Evolutionary conservation across 148 eudicot species (phyloP), one percentile per base, ranked within the genome.

Genomic region (Vaccinium macrocarpon): DNA sequence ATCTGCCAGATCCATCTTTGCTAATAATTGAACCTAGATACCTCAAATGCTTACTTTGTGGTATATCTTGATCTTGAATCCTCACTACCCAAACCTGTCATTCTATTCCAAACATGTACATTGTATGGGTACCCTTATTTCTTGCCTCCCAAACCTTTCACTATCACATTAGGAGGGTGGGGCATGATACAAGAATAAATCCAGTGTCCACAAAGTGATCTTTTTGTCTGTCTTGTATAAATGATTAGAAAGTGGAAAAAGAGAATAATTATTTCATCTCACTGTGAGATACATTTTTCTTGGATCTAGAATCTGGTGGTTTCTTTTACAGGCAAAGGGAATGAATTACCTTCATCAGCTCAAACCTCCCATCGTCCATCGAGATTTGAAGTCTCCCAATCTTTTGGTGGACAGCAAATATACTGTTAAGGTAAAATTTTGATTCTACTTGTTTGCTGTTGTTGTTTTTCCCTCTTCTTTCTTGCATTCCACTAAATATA

Each of bases 351-450:
- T 89, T 59, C 91, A 87, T 82, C 83, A 84, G 57, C 66, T 68
- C 73, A 79, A 80, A 70, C 90, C 91, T n/a, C 85, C 85, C 13
- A 89, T 89, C 13, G 87, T 89, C 64, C 91, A 89, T 76, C 82
- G 91, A 15, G 91, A 89, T 86, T 78, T 89, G 27, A 89, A 89
- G 82, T 89, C 91, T 55, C 86, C 91, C 76, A 88, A 89, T 84
- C 88, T 89, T 57, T 86, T 89, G 64, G 91, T 89, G 59, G 91
- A 88, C 76, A 88, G 83, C 56, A 89, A 89, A 13, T 88, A 85
- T 68, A 85, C 85, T 27, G 90, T 89, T 19, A 89, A 89, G 91
- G 91, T 94, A 86, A 83, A 49, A 48, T 10, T 19, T 10, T 6
- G 15, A 12, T 51, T 81, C 29, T 80, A 35, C 29, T 80, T 29